Evolutionary conservation across 805 yeast genomes (phyloP).

Genomic region (Wickerhamiella galacta): DNA sequence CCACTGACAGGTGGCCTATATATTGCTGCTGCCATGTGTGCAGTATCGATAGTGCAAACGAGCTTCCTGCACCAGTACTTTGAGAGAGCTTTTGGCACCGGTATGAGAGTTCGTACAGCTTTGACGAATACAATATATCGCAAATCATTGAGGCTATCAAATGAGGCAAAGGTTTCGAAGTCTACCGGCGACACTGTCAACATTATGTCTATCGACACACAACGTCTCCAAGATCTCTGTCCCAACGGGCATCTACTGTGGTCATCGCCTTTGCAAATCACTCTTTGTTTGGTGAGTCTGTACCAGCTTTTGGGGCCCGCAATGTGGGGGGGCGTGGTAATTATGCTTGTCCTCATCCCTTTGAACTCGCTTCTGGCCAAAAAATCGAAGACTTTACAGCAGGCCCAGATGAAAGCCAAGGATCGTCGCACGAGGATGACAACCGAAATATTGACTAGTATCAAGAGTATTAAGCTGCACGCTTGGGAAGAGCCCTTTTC

Average conservation of each 20-base stretch:
- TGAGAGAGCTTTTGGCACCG: constrained; percentile 34
- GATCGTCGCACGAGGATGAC: constrained; percentile 83
- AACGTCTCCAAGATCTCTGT: constrained; percentile 67
- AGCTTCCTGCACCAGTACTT: constrained; percentile 51
- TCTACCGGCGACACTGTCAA: constrained; percentile 89
- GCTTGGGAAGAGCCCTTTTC: constrained; percentile 91
- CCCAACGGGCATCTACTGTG: constrained; percentile 67
- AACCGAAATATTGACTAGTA: constrained; percentile 72
- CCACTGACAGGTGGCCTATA: constrained; percentile 41
- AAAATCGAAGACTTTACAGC: constrained; percentile 46
- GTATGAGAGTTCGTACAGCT: constrained; percentile 42
- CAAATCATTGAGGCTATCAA: constrained; percentile 53
- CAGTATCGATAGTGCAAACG: constrained; percentile 43
- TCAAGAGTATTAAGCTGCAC: constrained; percentile 80
- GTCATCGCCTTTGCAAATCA: constrained; percentile 87
- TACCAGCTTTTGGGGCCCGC: constrained; percentile 62
- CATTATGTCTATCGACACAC: constrained; percentile 86
- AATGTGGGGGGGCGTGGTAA: constrained; percentile 86
- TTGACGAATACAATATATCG: constrained; percentile 51
- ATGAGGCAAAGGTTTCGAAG: constrained; percentile 43
- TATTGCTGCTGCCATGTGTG: constrained; percentile 48
- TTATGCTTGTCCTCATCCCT: constrained; percentile 66
- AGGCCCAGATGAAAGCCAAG: constrained; percentile 69
- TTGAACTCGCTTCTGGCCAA: constrained; percentile 54
- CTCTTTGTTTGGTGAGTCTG: constrained; percentile 55